Conservation (phyloP, 768 basidiomycete species). For the Lactarius trivialis region DNA sequence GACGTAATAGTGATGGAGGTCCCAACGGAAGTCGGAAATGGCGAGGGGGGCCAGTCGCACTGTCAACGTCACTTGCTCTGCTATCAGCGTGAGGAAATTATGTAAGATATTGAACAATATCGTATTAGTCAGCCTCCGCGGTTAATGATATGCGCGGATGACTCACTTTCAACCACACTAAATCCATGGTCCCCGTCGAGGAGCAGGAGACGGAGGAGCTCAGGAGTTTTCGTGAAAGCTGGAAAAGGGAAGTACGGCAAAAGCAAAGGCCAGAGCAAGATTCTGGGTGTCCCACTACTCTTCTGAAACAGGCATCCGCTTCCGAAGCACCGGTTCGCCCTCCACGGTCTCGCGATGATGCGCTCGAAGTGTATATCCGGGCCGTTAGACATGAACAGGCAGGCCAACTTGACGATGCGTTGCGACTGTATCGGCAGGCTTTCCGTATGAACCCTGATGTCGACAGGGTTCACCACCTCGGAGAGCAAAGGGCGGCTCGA, state of each 20-base stretch:
- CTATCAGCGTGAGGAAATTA: neutral
- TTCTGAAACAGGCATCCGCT: conserved; percentile 8
- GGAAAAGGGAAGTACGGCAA: conserved; percentile 57
- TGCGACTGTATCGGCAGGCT: conserved; percentile 69
- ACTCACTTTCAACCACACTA: neutral
- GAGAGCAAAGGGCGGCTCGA: conserved; percentile 36
- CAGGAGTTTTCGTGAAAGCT: conserved; percentile 60
- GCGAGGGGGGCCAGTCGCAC: neutral
- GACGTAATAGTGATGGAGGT: neutral
- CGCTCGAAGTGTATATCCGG: conserved; percentile 58
- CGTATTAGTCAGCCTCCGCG: conserved; percentile 2
- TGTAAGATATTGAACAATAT: neutral
- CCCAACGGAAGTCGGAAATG: neutral
- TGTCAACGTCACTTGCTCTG: neutral
- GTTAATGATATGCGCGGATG: neutral
- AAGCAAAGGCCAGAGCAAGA: conserved; percentile 14
- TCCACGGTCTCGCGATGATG: conserved; percentile 33
- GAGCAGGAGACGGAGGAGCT: conserved; percentile 54
- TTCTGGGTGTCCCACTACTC: conserved; percentile 2
- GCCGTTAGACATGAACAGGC: conserved; percentile 71
- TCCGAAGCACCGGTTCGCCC: neutral
- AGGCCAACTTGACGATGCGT: conserved; percentile 69
- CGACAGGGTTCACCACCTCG: conserved; percentile 59
- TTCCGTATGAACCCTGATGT: conserved; percentile 74
- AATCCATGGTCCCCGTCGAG: conserved; percentile 3